phyloP scores from a whole-genome alignment of 768 basidiomycete genomes.

The Rhizopogon vulgaris region DNA sequence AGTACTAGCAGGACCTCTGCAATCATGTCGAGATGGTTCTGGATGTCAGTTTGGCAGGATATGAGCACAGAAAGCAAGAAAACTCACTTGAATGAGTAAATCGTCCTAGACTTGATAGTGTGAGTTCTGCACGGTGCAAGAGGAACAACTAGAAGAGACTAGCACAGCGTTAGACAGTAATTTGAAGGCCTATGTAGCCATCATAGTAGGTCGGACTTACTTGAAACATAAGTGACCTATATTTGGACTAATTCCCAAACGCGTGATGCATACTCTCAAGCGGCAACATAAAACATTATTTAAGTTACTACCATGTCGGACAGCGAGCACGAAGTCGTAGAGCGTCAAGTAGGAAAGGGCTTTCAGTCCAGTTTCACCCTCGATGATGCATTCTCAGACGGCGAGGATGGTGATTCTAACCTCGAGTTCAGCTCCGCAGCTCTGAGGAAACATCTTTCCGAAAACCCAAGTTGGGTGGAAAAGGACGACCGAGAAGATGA shows the following conservation, averaged over 20 bases:
- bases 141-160: too few species aligned
- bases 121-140: too few species aligned
- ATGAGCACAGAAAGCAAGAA: background rate
- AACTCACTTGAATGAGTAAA: background rate
- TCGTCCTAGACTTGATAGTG: background rate
- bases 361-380: conserved; percentile 29
- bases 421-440: conserved; percentile 54
- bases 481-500: conserved; percentile 25
- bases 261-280: too few species aligned
- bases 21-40: conserved; percentile 50
- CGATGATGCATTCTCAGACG: conserved; percentile 69
- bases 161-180: too few species aligned
- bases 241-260: too few species aligned
- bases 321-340: conserved; percentile 4
- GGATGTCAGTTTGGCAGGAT: background rate
- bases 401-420: conserved; percentile 41
- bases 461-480: conserved; percentile 33
- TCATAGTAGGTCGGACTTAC: too few species aligned
- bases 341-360: conserved; percentile 21
- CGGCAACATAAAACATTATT: background rate
- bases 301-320: conserved; percentile 12
- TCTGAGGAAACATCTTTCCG: conserved; percentile 59
- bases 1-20: conserved; percentile 84
- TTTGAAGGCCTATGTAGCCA: too few species aligned
- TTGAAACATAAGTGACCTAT: too few species aligned